Percentiles rank a stretch among this genome's conserved stretches.
These are phyloP conservation scores for Ramaria sp. DNA, from an alignment of 768 basidiomycete genomes.

Conservation along the genomic window DNA sequence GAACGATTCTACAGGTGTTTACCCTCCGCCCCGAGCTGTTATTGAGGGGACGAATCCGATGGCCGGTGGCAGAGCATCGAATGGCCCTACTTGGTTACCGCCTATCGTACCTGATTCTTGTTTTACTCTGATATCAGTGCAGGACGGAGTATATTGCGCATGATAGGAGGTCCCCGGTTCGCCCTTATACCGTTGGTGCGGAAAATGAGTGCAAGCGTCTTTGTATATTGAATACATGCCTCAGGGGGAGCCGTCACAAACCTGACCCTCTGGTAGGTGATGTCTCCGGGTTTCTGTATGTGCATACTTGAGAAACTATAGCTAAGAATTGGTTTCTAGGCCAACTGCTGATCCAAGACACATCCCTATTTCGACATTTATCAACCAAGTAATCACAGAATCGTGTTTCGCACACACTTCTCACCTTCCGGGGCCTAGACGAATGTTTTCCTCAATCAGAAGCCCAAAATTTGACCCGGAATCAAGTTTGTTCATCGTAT, in stretches of 20 bases:
- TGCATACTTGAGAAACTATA: not conserved
- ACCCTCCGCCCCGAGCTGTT: no score
- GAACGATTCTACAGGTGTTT: slow-evolving; percentile 7
- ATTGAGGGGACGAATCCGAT: not conserved
- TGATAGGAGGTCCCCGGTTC: not conserved
- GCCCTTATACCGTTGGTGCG: not conserved
- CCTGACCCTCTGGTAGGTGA: slow-evolving; percentile 5
- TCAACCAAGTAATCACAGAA: slow-evolving; percentile 1
- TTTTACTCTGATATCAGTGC: not conserved
- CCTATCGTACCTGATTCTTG: not conserved
- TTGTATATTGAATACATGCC: no score
- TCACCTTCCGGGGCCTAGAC: not conserved
- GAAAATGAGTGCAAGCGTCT: not conserved
- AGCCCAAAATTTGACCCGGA: not conserved
- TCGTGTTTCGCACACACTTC: not conserved
- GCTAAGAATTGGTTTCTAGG: not conserved
- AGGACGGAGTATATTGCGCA: slow-evolving; percentile 6
- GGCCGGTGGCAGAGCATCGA: slow-evolving; percentile 5
- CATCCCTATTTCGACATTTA: not conserved
- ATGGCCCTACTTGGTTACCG: not conserved
- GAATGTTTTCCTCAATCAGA: not conserved
- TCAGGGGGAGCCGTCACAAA: slow-evolving; percentile 5
- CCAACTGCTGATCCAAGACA: slow-evolving; percentile 5
- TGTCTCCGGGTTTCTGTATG: no score
- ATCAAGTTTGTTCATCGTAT: not conserved